Conservation (phyloP, 257 asterid species). For the Fraxinus cuspidata region DNA sequence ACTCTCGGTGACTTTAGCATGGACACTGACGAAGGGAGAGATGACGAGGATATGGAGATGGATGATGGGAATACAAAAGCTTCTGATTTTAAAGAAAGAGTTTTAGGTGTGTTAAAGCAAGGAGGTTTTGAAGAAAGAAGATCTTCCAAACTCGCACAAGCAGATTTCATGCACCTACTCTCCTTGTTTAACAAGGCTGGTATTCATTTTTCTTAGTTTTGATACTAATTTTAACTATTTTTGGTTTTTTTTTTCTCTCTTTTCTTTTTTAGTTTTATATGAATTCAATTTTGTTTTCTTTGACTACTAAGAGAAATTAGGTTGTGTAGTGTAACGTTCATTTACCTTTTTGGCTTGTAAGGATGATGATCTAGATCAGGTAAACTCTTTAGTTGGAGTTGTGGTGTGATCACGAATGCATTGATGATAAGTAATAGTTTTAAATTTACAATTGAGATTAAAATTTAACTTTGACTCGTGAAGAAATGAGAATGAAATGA, state of each 20-base stretch:
- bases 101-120: slow-evolving; percentile 60
- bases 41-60: slow-evolving; percentile 60
- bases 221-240: slow-evolving; percentile 15
- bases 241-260: no score
- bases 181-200: slow-evolving; percentile 80
- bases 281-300: slow-evolving; percentile 26
- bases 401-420: no score
- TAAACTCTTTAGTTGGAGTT: no score
- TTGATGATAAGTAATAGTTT: no score
- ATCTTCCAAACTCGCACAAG: slow-evolving; percentile 75
- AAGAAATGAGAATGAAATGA: no score
- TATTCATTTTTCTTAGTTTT: slow-evolving; percentile 70
- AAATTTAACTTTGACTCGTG: no score
- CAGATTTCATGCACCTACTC: slow-evolving; percentile 84
- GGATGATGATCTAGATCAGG: background rate
- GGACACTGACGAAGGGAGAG: slow-evolving; percentile 54
- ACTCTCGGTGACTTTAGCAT: slow-evolving; percentile 66
- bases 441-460: no score
- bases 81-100: slow-evolving; percentile 67
- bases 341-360: background rate
- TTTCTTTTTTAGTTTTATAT: no score
- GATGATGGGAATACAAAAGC: slow-evolving; percentile 64
- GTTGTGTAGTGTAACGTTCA: background rate
- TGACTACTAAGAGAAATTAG: background rate
- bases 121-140: slow-evolving; percentile 80